Conservation (phyloP, 805 yeast species). For the Kodamaea lidongshanica region DNA sequence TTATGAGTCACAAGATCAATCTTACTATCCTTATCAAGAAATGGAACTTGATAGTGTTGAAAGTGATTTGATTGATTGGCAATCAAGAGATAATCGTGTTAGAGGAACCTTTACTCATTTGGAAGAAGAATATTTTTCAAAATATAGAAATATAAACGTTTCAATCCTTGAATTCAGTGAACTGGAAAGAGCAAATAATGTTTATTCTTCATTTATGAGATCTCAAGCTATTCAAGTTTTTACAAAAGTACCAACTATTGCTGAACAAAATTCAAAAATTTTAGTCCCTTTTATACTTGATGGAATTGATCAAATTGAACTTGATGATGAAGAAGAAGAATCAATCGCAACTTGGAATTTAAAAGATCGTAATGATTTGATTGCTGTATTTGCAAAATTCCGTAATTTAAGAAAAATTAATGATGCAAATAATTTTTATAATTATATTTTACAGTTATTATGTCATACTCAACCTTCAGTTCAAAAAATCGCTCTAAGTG, state of each 20-base stretch:
- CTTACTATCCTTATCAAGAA: conserved; percentile 9
- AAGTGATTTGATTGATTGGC: conserved; percentile 27
- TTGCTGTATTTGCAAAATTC: conserved; percentile 61
- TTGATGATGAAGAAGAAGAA: conserved; percentile 23
- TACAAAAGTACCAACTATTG: conserved; percentile 53
- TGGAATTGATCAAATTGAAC: conserved; percentile 15
- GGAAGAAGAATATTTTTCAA: conserved; percentile 15
- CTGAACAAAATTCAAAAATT: conserved; percentile 54
- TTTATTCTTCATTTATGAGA: conserved; percentile 44
- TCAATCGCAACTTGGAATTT: conserved; percentile 31
- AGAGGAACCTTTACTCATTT: conserved; percentile 32
- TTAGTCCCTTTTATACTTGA: conserved; percentile 55
- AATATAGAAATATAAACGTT: conserved; percentile 26
- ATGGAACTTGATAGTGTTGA: conserved; percentile 5
- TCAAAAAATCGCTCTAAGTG: conserved; percentile 68
- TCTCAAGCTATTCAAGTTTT: conserved; percentile 54
- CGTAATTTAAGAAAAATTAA: conserved; percentile 53
- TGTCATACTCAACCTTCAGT: conserved; percentile 55
- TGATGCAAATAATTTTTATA: conserved; percentile 47
- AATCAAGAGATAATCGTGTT: conserved; percentile 42
- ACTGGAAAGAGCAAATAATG: conserved; percentile 28
- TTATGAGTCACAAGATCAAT: conserved; percentile 14
- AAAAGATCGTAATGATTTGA: conserved; percentile 50
- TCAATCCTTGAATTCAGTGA: conserved; percentile 36
- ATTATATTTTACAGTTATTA: conserved; percentile 48